Conservation (phyloP, 1,284 basidiomycete species). For the Ganoderma resinaceum region DNA sequence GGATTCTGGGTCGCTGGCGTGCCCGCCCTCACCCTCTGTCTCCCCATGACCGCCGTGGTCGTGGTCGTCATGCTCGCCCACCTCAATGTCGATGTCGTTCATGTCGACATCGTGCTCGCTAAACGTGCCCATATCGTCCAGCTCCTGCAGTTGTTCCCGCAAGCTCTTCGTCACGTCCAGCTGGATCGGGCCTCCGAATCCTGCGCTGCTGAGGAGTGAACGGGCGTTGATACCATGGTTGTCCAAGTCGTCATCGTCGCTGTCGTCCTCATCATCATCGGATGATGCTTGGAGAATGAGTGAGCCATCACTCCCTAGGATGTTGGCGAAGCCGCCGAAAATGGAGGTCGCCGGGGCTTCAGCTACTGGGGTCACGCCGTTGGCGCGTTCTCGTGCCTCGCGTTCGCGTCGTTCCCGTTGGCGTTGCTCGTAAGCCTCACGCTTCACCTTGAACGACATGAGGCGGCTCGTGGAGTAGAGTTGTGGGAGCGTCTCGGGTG, state of each 20-base stretch:
- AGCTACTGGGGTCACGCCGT: slow-evolving; percentile 12
- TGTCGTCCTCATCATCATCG: slow-evolving; percentile 60
- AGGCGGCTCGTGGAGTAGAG: slow-evolving; percentile 71
- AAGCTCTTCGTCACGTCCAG: slow-evolving; percentile 62
- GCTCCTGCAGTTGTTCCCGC: slow-evolving; percentile 66
- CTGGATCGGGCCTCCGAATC: slow-evolving; percentile 38
- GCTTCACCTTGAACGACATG: slow-evolving; percentile 62
- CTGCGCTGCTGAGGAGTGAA: slow-evolving; percentile 55
- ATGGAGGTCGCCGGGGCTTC: slow-evolving; percentile 44
- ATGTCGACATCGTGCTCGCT: slow-evolving; percentile 38
- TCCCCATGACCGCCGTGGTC: slow-evolving; percentile 28
- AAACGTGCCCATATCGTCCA: slow-evolving; percentile 51
- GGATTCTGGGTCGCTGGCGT: slow-evolving; percentile 32
- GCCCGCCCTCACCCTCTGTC: slow-evolving; percentile 17
- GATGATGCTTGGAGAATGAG: slow-evolving; percentile 28
- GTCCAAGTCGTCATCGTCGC: slow-evolving; percentile 56
- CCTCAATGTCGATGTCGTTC: slow-evolving; percentile 31
- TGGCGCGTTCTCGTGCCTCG: slow-evolving; percentile 42
- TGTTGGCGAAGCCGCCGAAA: slow-evolving; percentile 42
- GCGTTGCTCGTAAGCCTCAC: slow-evolving; percentile 58
- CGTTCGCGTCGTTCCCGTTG: slow-evolving; percentile 50
- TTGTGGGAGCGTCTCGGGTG: slow-evolving; percentile 71
- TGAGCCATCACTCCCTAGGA: slow-evolving; percentile 46
- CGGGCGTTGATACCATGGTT: slow-evolving; percentile 43
- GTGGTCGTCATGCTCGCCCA: slow-evolving; percentile 22